phyloP scores from a whole-genome alignment of 345 rosid genomes.

The Acer yangbiense region DNA sequence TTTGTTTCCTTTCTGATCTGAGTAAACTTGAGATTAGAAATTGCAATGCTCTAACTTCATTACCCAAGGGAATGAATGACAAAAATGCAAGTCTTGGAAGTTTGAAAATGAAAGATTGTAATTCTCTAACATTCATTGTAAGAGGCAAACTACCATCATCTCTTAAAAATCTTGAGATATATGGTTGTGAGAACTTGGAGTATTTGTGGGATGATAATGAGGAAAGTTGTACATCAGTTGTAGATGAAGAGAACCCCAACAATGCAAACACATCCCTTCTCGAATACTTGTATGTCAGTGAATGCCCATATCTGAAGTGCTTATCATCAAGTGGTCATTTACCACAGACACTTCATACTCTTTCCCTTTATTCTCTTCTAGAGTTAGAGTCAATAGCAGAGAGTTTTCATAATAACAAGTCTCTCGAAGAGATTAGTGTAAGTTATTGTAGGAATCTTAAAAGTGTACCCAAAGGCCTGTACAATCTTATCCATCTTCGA shows the following conservation, averaged over 20 bases:
- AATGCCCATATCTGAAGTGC: conserved; percentile 10
- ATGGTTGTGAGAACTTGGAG: conserved; percentile 2
- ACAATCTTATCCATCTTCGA: not conserved
- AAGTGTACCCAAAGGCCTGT: not conserved
- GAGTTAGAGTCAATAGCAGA: no score
- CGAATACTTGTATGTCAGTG: not conserved
- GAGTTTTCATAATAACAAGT: no score
- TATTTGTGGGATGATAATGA: not conserved
- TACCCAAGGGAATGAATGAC: conserved; percentile 9
- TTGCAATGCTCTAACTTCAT: not conserved
- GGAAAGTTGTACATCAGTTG: not conserved
- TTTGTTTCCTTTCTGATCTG: not conserved
- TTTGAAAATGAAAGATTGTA: no score
- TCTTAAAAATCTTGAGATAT: not conserved
- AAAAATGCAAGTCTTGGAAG: no score
- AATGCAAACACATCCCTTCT: not conserved
- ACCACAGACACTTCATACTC: no score
- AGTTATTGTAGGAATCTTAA: accelerated
- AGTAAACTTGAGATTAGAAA: not conserved
- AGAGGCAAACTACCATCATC: not conserved
- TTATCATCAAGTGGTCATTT: not conserved
- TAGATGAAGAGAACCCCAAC: not conserved
- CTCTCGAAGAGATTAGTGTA: not conserved
- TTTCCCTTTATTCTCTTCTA: no score
- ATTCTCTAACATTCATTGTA: no score